These are phyloP conservation scores for Rutidosis leptorrhynchoides DNA, from an alignment of 129 eudicot species.

Conservation along the genomic window DNA sequence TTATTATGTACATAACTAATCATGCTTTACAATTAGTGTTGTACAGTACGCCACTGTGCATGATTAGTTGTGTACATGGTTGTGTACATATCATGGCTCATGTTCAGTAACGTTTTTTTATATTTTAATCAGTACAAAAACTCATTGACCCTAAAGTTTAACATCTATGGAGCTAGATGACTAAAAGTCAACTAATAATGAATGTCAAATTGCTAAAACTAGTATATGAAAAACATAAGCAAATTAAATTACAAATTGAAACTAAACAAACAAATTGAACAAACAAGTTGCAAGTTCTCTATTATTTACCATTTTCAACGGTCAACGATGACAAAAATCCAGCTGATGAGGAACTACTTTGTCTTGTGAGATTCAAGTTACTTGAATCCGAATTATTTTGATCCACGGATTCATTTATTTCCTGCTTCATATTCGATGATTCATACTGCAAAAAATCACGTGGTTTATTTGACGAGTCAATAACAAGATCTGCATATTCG, in stretches of 20 bases:
- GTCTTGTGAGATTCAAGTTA: slow-evolving; percentile 58
- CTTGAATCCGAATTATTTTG: slow-evolving; percentile 23
- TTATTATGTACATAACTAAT: too few species aligned
- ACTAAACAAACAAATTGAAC: background rate
- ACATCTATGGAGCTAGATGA: slow-evolving; percentile 12
- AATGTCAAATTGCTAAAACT: slow-evolving; percentile 11
- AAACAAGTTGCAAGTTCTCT: background rate
- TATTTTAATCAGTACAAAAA: background rate
- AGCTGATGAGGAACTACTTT: slow-evolving; percentile 83
- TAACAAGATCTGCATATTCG: slow-evolving; percentile 29
- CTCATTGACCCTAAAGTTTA: background rate
- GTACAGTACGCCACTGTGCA: too few species aligned
- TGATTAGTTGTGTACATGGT: too few species aligned
- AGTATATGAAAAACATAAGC: slow-evolving; percentile 14
- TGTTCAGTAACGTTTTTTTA: background rate
- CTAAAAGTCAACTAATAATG: slow-evolving; percentile 31
- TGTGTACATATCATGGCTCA: background rate
- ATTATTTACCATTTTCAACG: slow-evolving; percentile 47
- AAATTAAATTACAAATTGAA: slow-evolving; percentile 33
- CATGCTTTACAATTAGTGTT: too few species aligned
- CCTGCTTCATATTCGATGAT: slow-evolving; percentile 31
- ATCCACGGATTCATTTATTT: slow-evolving; percentile 9
- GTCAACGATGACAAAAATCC: slow-evolving; percentile 60
- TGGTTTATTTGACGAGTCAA: slow-evolving; percentile 19
- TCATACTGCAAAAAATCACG: slow-evolving; percentile 26